Base-by-base conservation (phyloP, 352 stramenopile genomes). In the Phytophthora sansomeana region DNA sequence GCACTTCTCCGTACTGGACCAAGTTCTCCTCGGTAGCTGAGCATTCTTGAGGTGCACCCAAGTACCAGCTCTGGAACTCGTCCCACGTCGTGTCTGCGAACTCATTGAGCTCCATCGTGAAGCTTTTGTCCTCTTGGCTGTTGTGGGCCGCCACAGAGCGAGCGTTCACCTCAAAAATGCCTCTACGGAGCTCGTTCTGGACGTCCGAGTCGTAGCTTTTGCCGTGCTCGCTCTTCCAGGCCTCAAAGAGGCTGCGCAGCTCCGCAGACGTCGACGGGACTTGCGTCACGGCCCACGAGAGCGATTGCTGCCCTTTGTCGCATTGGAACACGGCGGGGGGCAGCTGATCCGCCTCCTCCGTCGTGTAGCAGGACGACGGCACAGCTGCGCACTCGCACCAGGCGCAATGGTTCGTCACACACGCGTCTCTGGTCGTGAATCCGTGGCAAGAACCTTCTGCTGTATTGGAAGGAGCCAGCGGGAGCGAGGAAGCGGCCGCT, bases 311-410 rank as follows among this genome's bases (percentile, higher is more conserved):
- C 28, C 53, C 58, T 47, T 90, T 89, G 29, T 85, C 74, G 58
- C 86, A 95, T 53, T 91, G 61, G 57, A 95, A 95, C 9, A 95
- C 71, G 8, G 84, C 80, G n/a, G 83, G 78, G 5, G 86, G 86
- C 0, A 95, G 72, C 55, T 86, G 70, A 2, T 70, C 66, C 21
- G 87, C 84, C 59, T 95, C 87, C 14, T 89, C 74, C 16, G 75
- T 47, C 21, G 75, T 89, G 78, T 93, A 93, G 67, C 87, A 95
- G 35, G 81, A 81, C 29, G 87, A 93, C n/a, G 79, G 82, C 41
- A 95, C 87, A n/a, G 87, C 87, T 10, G 81, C 84, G 33, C 79
- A 92, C 62, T 81, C 64, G 69, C 86, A 95, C 86, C 86, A 95
- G 39, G 73, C 77, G 69, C 86, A 95, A 55, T 90, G 76, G 41